Percentiles rank a stretch among this genome's conserved stretches.
phyloP scores from a whole-genome alignment of 768 basidiomycete species.

The Tricholoma bakamatsutake region DNA sequence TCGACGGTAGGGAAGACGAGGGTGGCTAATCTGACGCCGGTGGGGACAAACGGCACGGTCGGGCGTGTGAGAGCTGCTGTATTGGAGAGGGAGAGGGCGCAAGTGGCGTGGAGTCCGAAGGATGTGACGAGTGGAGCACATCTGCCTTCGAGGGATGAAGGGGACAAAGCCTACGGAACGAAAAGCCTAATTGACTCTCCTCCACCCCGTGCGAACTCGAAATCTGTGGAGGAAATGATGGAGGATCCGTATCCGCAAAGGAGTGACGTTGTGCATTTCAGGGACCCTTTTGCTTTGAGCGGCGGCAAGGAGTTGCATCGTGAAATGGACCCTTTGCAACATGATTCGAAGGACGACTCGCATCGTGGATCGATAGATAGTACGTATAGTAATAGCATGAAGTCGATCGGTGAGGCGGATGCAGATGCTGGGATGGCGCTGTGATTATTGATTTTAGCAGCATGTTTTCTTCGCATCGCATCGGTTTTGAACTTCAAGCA shows the following conservation, averaged over 20 bases:
- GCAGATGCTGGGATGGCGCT: slow-evolving; percentile 13
- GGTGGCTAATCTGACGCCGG: slow-evolving; percentile 1
- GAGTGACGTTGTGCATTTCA: background rate
- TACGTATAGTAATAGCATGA: background rate
- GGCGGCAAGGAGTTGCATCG: background rate
- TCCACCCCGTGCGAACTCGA: background rate
- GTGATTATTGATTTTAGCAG: background rate
- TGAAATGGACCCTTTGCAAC: background rate
- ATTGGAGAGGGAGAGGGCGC: background rate
- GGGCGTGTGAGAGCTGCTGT: background rate
- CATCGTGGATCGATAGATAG: background rate
- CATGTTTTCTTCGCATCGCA: background rate
- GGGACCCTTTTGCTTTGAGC: background rate
- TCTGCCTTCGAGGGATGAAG: background rate
- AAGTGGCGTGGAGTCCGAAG: background rate
- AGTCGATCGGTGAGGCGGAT: slow-evolving; percentile 5
- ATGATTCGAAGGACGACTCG: slow-evolving; percentile 1
- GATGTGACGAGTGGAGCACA: background rate
- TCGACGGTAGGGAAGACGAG: slow-evolving; percentile 8
- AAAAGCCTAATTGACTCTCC: background rate
- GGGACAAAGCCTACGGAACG: background rate
- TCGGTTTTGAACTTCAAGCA: background rate
- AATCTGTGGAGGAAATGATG: background rate
- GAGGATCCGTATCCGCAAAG: background rate
- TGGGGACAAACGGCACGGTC: background rate